Conservation (phyloP, 306 rosid genomes). For the Heteromeles arbutifolia region DNA sequence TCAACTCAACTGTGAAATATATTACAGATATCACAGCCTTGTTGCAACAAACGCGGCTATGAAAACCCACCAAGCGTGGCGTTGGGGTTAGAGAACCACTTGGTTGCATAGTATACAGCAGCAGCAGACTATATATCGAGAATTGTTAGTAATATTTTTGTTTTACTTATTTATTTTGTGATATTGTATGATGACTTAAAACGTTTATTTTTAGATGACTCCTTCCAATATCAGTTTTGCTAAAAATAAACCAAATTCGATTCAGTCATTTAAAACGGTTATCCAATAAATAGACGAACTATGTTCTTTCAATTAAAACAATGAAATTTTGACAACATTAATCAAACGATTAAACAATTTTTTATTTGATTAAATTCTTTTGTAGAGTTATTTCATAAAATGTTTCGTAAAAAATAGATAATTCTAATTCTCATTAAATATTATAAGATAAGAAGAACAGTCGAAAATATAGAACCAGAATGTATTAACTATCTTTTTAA, state of each 20-base stretch:
- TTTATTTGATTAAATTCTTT: not conserved
- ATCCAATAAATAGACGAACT: too few relatives aligned
- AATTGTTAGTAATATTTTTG: not conserved
- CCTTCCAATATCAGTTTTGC: too few relatives aligned
- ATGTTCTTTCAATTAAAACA: not conserved
- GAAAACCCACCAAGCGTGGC: conserved; percentile 21
- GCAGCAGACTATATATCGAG: not conserved
- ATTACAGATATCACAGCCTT: conserved; percentile 9
- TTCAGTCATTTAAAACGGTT: rapidly evolving
- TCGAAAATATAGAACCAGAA: too few relatives aligned
- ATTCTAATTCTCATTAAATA: too few relatives aligned
- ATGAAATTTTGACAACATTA: not conserved
- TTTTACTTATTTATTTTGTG: too few relatives aligned
- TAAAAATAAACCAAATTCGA: too few relatives aligned
- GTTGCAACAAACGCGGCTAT: conserved; percentile 6
- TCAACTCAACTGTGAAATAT: conserved; percentile 2
- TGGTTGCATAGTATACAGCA: conserved; percentile 4
- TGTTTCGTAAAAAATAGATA: too few relatives aligned
- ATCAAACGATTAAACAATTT: too few relatives aligned
- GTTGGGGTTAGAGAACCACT: conserved; percentile 21
- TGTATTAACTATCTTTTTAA: not conserved
- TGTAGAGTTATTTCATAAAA: too few relatives aligned
- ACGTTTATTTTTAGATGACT: too few relatives aligned
- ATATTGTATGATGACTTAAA: not conserved
- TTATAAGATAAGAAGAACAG: not conserved